Evolutionary conservation across 1,284 basidiomycete species (phyloP), one percentile per base, ranked within the genome.

Genomic region (Boletus sp.): DNA sequence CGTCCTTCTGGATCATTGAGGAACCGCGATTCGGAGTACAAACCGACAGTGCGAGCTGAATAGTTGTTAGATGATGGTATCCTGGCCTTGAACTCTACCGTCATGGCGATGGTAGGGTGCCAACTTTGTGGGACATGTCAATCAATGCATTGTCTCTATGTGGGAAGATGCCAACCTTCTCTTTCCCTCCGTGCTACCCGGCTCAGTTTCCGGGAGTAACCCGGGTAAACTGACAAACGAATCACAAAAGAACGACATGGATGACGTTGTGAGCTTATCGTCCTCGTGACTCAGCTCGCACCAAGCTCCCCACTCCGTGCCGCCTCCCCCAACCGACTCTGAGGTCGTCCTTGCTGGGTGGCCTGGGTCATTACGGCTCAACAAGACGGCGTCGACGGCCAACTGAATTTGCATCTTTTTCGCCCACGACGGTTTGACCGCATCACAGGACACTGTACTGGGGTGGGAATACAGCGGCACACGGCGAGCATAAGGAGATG

Each of bases 221-320:
- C 49, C 41, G 0, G 76, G 73, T 9, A 75, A 55, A 48, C 74
- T 76, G 20, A 64, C 30, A 54, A 76, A 75, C 2, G 73, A 66
- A 51, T 85, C 82, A 20, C 70, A 78, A 44, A 83, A 67, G 58
- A 83, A 78, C 3, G 77, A 72, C 13, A 84, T 54, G 13, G 72
- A 68, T 2, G 76, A 62, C 4, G 67, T 67, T 3, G 72, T 76
- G 37, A 84, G 63, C 25, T 51, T 61, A 49, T 78, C 78, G 6
- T 68, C 61, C 19, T 68, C 54, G 43, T 71, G 71, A 1, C 49
- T 60, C 22, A 84, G 70, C 45, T 77, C 67, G 36, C 73, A 67
- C 79, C 81, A 84, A 13, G 73, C 70, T 9, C 76, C 81, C 74
- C 77, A 81, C 55, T 79, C 74, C 6, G 74, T 50, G 4, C 79